Evolutionary conservation across 805 yeast species (phyloP).

Genomic region (Jamesozyma hellenica): DNA sequence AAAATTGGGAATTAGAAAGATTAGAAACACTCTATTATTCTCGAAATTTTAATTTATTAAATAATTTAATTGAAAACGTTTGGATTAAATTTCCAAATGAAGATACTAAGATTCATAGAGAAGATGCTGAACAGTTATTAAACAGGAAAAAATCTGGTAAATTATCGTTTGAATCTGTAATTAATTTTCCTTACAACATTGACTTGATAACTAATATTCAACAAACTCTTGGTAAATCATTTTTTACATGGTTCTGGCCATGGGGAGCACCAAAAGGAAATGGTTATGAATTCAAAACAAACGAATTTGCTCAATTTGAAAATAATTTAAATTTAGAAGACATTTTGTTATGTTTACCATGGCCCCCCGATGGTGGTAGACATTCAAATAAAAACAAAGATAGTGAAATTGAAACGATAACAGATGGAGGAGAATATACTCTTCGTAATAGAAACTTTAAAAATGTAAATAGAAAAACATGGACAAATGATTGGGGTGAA

Average conservation of each 20-base stretch:
- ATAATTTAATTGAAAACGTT: slow-evolving; percentile 37
- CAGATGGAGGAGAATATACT: slow-evolving; percentile 25
- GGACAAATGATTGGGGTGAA: slow-evolving; percentile 82
- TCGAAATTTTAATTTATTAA: slow-evolving; percentile 30
- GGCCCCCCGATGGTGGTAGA: slow-evolving; percentile 85
- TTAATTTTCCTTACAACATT: slow-evolving; percentile 73
- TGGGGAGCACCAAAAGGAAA: slow-evolving; percentile 52
- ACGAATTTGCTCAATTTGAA: slow-evolving; percentile 38
- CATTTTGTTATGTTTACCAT: slow-evolving; percentile 61
- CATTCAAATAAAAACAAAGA: slow-evolving; percentile 12
- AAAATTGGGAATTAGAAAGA: slow-evolving; percentile 85
- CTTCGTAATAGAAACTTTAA: slow-evolving; percentile 24
- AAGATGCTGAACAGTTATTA: slow-evolving; percentile 10
- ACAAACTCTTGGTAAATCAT: slow-evolving; percentile 48
- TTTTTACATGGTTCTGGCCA: slow-evolving; percentile 61
- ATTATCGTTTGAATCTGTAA: slow-evolving; percentile 50
- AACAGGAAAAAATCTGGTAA: slow-evolving; percentile 3
- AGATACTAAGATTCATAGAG: slow-evolving; percentile 7
- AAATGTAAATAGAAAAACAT: slow-evolving; percentile 35
- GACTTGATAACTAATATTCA: slow-evolving; percentile 47
- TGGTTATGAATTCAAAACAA: slow-evolving; percentile 50
- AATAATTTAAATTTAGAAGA: slow-evolving; percentile 27
- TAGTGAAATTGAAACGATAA: slow-evolving; percentile 9
- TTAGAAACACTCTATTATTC: slow-evolving; percentile 54
- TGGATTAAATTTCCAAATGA: slow-evolving; percentile 31